Conservation (phyloP, 192 early-diverging fungal genomes). For the Martensiomyces pterosporus region DNA sequence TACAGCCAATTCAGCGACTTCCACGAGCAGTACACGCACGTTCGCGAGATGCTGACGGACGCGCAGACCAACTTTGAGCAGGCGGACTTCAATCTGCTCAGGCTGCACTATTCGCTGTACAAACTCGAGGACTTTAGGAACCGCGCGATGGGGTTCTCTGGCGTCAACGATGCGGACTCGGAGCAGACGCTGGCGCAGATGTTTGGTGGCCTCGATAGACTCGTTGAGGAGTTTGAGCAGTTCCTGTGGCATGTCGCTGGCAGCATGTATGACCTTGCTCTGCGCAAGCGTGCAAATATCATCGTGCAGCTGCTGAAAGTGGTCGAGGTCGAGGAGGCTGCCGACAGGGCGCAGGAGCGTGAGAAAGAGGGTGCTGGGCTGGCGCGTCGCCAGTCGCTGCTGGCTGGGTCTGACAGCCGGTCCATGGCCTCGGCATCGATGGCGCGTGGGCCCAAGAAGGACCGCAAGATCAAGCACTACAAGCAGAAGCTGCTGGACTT, state of each 20-base stretch:
- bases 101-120: constrained; percentile 85
- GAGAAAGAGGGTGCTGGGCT: constrained; percentile 28
- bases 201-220: constrained; percentile 77
- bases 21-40: constrained; percentile 71
- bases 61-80: constrained; percentile 52
- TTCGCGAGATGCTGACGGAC: constrained; percentile 65
- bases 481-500: constrained; percentile 44
- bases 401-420: constrained; percentile 4
- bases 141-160: constrained; percentile 74
- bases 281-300: constrained; percentile 59
- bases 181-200: constrained; percentile 79
- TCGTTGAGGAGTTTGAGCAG: constrained; percentile 77
- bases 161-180: constrained; percentile 66
- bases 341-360: constrained; percentile 58
- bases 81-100: constrained; percentile 65
- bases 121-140: constrained; percentile 86
- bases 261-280: constrained; percentile 74
- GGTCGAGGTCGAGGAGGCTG: constrained; percentile 87
- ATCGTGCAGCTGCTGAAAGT: constrained; percentile 93
- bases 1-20: constrained; percentile 85
- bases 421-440: constrained; percentile 9
- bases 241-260: constrained; percentile 85
- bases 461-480: constrained; percentile 41
- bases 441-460: constrained; percentile 22
- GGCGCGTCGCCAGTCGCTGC: constrained; percentile 17